Percentiles rank a stretch among this genome's conserved stretches.
These are phyloP conservation scores for Leishmania major DNA, from an alignment of 208 protist species.

Conservation along the genomic window DNA sequence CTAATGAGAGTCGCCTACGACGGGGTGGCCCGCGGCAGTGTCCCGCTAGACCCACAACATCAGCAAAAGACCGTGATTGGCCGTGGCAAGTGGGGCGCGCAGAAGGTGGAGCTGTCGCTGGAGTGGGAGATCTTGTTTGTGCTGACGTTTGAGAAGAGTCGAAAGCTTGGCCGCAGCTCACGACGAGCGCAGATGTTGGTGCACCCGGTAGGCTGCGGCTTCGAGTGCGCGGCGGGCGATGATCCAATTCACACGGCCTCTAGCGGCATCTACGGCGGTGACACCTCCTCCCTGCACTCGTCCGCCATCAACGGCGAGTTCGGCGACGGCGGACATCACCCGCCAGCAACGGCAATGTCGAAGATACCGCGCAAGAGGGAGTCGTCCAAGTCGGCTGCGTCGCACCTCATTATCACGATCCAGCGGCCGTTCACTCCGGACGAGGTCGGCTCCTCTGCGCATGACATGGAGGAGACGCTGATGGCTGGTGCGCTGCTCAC, in stretches of 20 bases:
- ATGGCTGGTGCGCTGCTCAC: conserved; percentile 31
- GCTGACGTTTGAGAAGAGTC: conserved; percentile 71
- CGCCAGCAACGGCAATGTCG: conserved; percentile 2
- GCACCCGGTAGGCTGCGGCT: conserved; percentile 73
- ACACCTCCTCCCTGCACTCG: conserved; percentile 22
- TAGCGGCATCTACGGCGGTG: not conserved
- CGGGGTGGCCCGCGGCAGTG: conserved; percentile 48
- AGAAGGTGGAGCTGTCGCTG: conserved; percentile 71
- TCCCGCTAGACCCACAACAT: conserved; percentile 63
- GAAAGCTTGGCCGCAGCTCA: conserved; percentile 42
- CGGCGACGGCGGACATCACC: conserved; percentile 20
- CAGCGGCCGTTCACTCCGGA: conserved; percentile 49
- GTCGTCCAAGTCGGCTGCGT: conserved; percentile 17
- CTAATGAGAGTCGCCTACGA: conserved; percentile 80
- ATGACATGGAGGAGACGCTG: conserved; percentile 42
- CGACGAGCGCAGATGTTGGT: conserved; percentile 65
- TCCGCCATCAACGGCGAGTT: conserved; percentile 24
- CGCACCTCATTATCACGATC: conserved; percentile 49
- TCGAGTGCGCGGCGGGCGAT: conserved; percentile 45
- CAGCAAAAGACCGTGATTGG: conserved; percentile 54
- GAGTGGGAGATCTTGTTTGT: conserved; percentile 87
- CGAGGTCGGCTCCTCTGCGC: conserved; percentile 50
- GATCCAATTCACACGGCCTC: conserved; percentile 11
- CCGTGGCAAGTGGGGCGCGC: conserved; percentile 64
- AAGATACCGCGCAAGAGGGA: conserved; percentile 22